These are phyloP conservation scores for Aspergillus hiratsukae DNA, from an alignment of 2,329 filamentous ascomycete species.

Conservation along the genomic window DNA sequence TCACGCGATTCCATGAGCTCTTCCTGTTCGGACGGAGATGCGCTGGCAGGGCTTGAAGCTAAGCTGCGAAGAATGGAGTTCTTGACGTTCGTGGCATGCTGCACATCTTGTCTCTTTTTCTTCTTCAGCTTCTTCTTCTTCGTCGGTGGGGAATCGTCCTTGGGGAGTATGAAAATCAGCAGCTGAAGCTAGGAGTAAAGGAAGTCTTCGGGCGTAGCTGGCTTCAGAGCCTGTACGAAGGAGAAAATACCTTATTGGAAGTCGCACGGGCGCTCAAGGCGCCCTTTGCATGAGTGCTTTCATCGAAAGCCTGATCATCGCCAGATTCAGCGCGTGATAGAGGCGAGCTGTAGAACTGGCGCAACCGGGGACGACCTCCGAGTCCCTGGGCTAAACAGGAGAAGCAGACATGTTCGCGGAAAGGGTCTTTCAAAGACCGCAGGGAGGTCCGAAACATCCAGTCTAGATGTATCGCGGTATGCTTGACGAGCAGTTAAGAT, in stretches of 20 bases:
- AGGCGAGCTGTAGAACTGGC: slow-evolving; percentile 24
- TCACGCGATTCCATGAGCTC: background rate
- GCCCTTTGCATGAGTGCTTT: background rate
- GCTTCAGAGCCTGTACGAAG: background rate
- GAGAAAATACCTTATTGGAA: background rate
- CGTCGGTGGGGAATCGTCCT: background rate
- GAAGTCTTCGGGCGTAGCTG: background rate
- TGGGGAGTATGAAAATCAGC: background rate
- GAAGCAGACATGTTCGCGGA: slow-evolving; percentile 32
- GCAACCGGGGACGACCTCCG: slow-evolving; percentile 18
- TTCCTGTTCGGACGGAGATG: background rate
- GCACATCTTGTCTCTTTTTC: background rate
- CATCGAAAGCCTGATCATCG: slow-evolving; percentile 1
- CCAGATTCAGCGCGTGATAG: slow-evolving; percentile 9
- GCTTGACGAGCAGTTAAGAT: background rate
- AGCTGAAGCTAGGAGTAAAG: background rate
- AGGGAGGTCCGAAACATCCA: slow-evolving; percentile 37
- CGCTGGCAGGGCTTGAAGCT: background rate
- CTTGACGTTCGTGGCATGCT: background rate
- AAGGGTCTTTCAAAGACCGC: slow-evolving; percentile 33
- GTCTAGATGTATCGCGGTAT: slow-evolving; percentile 4
- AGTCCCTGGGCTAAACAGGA: slow-evolving; percentile 28
- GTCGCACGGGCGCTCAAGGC: background rate
- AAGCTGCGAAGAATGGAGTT: background rate
- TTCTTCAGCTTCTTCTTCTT: background rate